Percentiles rank a stretch among this genome's conserved stretches.
These are phyloP conservation scores for Pseudocercospora eumusae DNA, from an alignment of 2,329 filamentous ascomycete genomes.

Conservation along the genomic window DNA sequence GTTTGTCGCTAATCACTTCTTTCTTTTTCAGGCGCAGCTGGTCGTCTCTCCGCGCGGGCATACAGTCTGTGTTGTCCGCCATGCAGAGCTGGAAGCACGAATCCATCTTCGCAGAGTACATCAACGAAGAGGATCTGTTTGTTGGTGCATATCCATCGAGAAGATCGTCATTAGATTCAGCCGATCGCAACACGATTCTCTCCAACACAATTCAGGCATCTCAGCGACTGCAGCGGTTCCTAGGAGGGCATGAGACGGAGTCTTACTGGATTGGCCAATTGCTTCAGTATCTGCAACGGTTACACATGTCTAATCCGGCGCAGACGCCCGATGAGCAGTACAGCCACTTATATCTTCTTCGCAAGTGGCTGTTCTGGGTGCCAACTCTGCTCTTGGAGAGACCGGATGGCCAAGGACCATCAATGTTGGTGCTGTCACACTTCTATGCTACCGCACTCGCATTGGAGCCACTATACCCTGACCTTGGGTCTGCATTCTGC, in stretches of 20 bases:
- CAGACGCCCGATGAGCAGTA: slow-evolving; percentile 76
- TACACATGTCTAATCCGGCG: slow-evolving; percentile 45
- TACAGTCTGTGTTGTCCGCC: slow-evolving; percentile 82
- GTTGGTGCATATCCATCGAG: slow-evolving; percentile 28
- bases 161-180: slow-evolving; percentile 25
- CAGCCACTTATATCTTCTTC: slow-evolving; percentile 80
- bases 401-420: slow-evolving; percentile 71
- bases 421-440: slow-evolving; percentile 81
- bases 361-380: slow-evolving; percentile 95
- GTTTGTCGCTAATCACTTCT: not conserved
- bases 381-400: slow-evolving; percentile 81
- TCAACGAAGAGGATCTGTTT: slow-evolving; percentile 66
- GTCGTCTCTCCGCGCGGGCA: slow-evolving; percentile 89
- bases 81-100: slow-evolving; percentile 90
- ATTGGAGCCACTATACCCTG: slow-evolving; percentile 87
- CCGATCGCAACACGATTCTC: slow-evolving; percentile 38
- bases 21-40: slow-evolving; percentile 71
- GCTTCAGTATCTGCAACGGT: slow-evolving; percentile 49
- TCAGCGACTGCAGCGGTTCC: slow-evolving; percentile 47
- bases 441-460: slow-evolving; percentile 87
- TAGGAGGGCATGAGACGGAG: slow-evolving; percentile 50
- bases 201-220: slow-evolving; percentile 46
- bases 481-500: slow-evolving; percentile 83
- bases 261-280: slow-evolving; percentile 53
- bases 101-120: slow-evolving; percentile 81